Percentiles rank a stretch among this genome's conserved stretches.
Evolutionary conservation across 2,329 filamentous ascomycete genomes (phyloP).

Genomic region (Hysterium pulicare): DNA sequence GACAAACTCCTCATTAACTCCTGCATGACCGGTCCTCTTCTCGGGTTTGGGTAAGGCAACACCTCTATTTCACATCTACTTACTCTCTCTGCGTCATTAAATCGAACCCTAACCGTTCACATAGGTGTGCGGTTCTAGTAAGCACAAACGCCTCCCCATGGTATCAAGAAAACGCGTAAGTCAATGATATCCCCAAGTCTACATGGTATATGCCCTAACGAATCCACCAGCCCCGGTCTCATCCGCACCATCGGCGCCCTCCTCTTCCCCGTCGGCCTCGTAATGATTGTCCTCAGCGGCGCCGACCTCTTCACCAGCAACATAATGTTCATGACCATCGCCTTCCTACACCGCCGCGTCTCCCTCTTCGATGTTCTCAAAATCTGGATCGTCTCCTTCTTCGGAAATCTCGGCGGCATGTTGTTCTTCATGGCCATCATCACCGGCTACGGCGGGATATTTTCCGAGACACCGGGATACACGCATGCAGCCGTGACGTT

Average conservation of each 20-base stretch:
- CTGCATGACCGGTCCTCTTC: conserved; percentile 8
- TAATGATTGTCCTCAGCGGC: conserved; percentile 27
- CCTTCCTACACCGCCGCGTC: conserved; percentile 18
- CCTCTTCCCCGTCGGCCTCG: conserved; percentile 33
- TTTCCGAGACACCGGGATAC: conserved; percentile 39
- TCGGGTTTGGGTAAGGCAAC: conserved; percentile 8
- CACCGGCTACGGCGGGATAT: conserved; percentile 25
- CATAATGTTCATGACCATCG: conserved; percentile 14
- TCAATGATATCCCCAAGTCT: not conserved
- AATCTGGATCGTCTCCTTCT: conserved; percentile 28
- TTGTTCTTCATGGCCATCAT: conserved; percentile 30
- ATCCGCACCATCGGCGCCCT: conserved; percentile 25
- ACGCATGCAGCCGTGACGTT: conserved; percentile 44
- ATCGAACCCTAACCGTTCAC: no score
- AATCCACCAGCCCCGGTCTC: conserved; percentile 13
- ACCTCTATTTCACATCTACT: not conserved
- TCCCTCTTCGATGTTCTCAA: conserved; percentile 17
- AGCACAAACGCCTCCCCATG: conserved; percentile 46
- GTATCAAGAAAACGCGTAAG: conserved; percentile 46
- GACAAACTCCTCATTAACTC: conserved; percentile 11
- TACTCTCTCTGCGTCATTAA: not conserved
- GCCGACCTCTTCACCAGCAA: conserved; percentile 29
- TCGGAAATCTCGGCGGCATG: conserved; percentile 28
- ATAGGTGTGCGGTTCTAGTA: not conserved
- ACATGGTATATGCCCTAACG: no score